Evolutionary conservation across 148 eudicot species (phyloP), one percentile per base, ranked within the genome.

Genomic region (Fallopia convolvulus): DNA sequence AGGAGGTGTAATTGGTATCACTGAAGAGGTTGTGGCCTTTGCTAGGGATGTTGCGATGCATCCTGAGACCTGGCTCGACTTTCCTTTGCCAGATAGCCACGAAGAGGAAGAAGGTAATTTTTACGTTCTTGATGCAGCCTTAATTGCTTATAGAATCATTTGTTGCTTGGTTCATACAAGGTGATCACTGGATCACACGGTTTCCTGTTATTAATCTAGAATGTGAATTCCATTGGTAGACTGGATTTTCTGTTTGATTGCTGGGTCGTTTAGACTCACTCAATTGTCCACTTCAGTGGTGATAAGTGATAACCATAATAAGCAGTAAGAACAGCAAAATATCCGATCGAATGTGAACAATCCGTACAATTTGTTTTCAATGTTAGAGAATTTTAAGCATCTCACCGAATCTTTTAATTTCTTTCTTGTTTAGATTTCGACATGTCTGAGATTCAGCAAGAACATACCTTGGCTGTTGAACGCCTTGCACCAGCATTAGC

Each of bases 51-150:
- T 95, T 53, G 77, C 93, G 46, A 58, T 87, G 92, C 97, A 92
- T 87, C 97, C 99, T 6, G 94, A 92, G 85, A 92, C 97, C 79
- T 95, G 97, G 99, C 78, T 95, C 79, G 91, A 95, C 77, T 95
- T 95, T 70, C 99, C 97, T 63, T 80, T 95, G 76, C 89, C 87
- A 74, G 86, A 88, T 48, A 81, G 79, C 73, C 87, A 88, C 14
- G 87, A 80, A 9, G 83, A 65, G 18, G 71, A 86, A 58, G 87
- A 81, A 36, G 95, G 91, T 91, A 79, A 26, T 26, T 26, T 26
- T 26, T 26, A 26, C 30, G 30, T 26, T 26, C 30, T 26, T 26
- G 30, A 26, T 26, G 30, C 30, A 26, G 30, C 30, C 30, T 26
- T 26, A 26, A 26, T 26, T 26, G 30, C 30, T 26, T 26, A 26